These are phyloP conservation scores for Penicillium sp. DNA, from an alignment of 2,329 filamentous ascomycete genomes.

Conservation along the genomic window DNA sequence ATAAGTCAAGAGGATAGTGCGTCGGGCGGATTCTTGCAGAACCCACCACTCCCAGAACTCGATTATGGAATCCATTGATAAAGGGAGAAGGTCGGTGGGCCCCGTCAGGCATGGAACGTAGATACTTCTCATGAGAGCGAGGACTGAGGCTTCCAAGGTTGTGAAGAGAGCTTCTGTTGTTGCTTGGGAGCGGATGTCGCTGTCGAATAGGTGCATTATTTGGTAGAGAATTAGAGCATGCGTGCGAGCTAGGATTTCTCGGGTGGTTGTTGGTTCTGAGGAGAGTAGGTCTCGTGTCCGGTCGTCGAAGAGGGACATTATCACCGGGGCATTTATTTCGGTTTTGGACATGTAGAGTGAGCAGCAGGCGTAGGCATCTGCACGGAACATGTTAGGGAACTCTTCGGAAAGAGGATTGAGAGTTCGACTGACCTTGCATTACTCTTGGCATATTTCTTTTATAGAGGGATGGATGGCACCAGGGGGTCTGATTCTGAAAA, in stretches of 20 bases:
- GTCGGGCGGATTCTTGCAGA: constrained; percentile 54
- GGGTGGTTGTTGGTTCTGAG: constrained; percentile 17
- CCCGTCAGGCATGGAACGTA: constrained; percentile 18
- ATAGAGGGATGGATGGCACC: constrained; percentile 55
- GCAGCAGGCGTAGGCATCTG: constrained; percentile 55
- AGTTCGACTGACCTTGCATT: constrained; percentile 46
- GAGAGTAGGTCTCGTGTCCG: constrained; percentile 47
- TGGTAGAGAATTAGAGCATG: constrained; percentile 54
- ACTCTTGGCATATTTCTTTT: constrained; percentile 51
- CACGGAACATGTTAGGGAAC: neutral
- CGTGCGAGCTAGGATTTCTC: constrained; percentile 43
- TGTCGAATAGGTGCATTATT: constrained; percentile 53
- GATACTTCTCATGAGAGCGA: constrained; percentile 18
- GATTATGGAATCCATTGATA: constrained; percentile 43
- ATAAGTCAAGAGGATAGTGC: constrained; percentile 52
- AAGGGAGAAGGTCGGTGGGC: constrained; percentile 10
- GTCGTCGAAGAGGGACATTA: constrained; percentile 51
- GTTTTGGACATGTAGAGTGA: constrained; percentile 55
- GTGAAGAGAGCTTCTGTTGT: constrained; percentile 39
- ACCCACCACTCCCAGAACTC: constrained; percentile 54
- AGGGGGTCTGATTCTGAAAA: constrained; percentile 50
- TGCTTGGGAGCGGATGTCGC: constrained; percentile 45
- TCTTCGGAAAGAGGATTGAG: neutral
- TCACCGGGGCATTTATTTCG: constrained; percentile 46
- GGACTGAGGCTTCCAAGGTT: constrained; percentile 21